A percentile compares a stretch with the other conserved stretches of the same genome.
These are phyloP conservation scores for Ceratocystis cacaofunesta DNA, from an alignment of 2,329 filamentous ascomycete species.

Conservation along the genomic window DNA sequence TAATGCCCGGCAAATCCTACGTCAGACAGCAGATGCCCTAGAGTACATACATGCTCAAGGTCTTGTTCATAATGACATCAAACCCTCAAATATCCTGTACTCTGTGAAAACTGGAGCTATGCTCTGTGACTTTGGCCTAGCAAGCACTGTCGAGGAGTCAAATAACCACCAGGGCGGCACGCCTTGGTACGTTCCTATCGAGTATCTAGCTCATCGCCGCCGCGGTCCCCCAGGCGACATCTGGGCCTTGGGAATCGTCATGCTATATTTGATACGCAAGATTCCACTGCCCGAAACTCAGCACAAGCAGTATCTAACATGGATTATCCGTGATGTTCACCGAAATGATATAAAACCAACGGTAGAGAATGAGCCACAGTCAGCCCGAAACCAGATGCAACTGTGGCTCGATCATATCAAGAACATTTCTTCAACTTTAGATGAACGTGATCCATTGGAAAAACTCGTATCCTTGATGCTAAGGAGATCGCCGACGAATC, in stretches of 20 bases:
- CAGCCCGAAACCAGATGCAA: not conserved
- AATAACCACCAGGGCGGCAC: constrained; percentile 38
- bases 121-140: constrained; percentile 45
- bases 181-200: constrained; percentile 46
- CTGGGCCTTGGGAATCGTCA: constrained; percentile 45
- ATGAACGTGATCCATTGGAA: not conserved
- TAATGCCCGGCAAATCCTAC: constrained; percentile 38
- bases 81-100: constrained; percentile 47
- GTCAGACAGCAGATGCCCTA: constrained; percentile 39
- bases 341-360: not conserved
- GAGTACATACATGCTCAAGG: constrained; percentile 40
- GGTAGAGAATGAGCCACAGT: not conserved
- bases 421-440: not conserved
- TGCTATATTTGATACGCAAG: constrained; percentile 43
- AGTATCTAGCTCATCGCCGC: constrained; percentile 41
- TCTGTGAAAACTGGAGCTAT: constrained; percentile 43
- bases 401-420: not conserved
- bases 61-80: constrained; percentile 47
- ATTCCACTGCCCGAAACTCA: constrained; percentile 37
- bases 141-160: constrained; percentile 32
- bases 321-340: constrained; percentile 2
- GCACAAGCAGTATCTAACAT: constrained; percentile 17
- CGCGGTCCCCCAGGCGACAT: constrained; percentile 42
- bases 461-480: constrained; percentile 10
- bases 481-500: not conserved